These are phyloP conservation scores for Suhomyces anneliseae DNA, from an alignment of 1,139 yeast species.

Conservation along the genomic window DNA sequence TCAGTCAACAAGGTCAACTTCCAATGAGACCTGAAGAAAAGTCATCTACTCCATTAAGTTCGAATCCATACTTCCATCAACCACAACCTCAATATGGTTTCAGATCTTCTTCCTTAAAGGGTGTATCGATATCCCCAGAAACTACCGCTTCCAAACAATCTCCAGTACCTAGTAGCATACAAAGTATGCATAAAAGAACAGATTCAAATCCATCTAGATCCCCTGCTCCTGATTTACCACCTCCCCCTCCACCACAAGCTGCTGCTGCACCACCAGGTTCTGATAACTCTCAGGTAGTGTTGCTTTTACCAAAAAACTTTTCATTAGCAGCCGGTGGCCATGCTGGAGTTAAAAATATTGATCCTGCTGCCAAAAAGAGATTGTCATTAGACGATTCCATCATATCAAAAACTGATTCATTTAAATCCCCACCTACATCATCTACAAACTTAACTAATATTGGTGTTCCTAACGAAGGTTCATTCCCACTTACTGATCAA, in stretches of 20 bases:
- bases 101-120: conserved; percentile 23
- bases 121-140: conserved; percentile 31
- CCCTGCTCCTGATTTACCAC: conserved; percentile 15
- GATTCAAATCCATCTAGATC: conserved; percentile 37
- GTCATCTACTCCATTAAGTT: background rate
- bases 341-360: conserved; percentile 2
- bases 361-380: conserved; percentile 20
- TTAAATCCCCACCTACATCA: conserved; percentile 8
- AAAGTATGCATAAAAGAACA: conserved; percentile 27
- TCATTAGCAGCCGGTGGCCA: conserved; percentile 28
- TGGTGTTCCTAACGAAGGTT: conserved; percentile 16
- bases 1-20: background rate
- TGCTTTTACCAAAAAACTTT: conserved; percentile 48
- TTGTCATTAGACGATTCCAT: conserved; percentile 32
- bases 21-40: background rate
- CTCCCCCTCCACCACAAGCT: background rate
- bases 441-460: conserved; percentile 23
- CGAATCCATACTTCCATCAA: conserved; percentile 8
- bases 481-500: conserved; percentile 1
- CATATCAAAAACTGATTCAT: conserved; percentile 1
- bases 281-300: conserved; percentile 36
- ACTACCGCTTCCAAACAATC: conserved; percentile 9
- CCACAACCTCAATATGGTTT: conserved; percentile 17
- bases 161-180: conserved; percentile 7
- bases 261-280: conserved; percentile 1